phyloP scores from a whole-genome alignment of 306 rosid species.

The Malus asiatica region DNA sequence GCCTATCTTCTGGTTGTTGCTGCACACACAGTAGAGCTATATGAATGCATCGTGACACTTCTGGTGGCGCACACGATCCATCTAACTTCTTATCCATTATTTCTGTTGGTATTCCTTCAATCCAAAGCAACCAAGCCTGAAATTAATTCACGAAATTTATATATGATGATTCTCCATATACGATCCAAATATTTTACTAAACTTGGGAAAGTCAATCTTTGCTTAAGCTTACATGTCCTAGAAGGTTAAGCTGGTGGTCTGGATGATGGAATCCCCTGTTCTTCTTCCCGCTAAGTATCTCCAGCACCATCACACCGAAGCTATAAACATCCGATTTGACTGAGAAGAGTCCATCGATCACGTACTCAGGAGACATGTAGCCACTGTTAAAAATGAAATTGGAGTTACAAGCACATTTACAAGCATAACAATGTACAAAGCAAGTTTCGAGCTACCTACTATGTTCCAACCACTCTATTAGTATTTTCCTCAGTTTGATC shows the following conservation, averaged over 20 bases:
- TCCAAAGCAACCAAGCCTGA: conserved; percentile 24
- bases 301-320: conserved; percentile 33
- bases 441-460: conserved; percentile 14
- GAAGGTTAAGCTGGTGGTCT: conserved; percentile 9
- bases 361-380: conserved; percentile 42
- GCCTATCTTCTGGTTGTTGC: conserved; percentile 14
- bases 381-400: conserved; percentile 10
- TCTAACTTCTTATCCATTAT: conserved; percentile 7
- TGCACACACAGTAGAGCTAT: conserved; percentile 17
- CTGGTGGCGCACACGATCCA: background rate
- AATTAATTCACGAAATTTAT: background rate
- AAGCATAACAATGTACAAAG: background rate
- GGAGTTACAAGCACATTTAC: background rate
- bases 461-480: conserved; percentile 37
- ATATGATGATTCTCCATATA: too few species aligned
- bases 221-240: conserved; percentile 16
- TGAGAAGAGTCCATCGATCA: conserved; percentile 37
- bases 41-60: conserved; percentile 15
- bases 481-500: conserved; percentile 27
- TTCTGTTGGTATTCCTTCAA: background rate
- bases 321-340: conserved; percentile 37
- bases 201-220: too few species aligned
- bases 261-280: conserved; percentile 12
- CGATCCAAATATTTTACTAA: too few species aligned
- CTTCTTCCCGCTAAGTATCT: conserved; percentile 23